Evolutionary conservation across 31 red algal genomes (phyloP), one percentile per base, ranked within the genome.

Genomic region (Odonthalia washingtoniensis): DNA sequence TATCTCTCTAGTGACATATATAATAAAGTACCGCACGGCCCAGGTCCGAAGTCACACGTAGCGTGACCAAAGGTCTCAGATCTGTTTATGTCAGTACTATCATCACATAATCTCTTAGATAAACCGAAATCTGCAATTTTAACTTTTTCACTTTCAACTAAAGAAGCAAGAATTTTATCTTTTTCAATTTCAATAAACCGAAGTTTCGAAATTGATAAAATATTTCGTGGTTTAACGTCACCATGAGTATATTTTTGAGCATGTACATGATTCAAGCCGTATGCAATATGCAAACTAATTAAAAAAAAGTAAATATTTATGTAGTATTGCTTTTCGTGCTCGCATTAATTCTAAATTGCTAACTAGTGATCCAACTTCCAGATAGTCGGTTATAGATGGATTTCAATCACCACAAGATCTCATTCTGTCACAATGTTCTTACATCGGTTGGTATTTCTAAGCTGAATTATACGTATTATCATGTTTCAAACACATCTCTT

Each of bases 51-150:
- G 43, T 94, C 92, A 28, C 42, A 42, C 18, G 91, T 84, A 72
- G 72, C 91, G 1, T 39, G 81, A 2, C 37, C 80, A 39, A 74
- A 33, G 26, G 68, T 4, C 40, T 46, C 18, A 27, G 44, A n/a
- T 0, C 53, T 44, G 17, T 30, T 30, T 31, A 72, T 17, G 26
- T 40, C 32, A 1, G 75, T 42, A 33, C 21, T 40, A 1, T 70
- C 92, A 40, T 77, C 76, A n/a, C 77, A 53, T 2, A 94, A 63
- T 26, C 85, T 52, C 49, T 90, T 89, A 17, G 86, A 89, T 6
- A 95, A 65, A 5, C 93, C 93, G 46, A 95, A 95, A 70, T 95
- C 93, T 4, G 87, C 93, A 39, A 95, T 81, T 80, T 95, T 95
- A 14, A 74, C 92, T 12, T 80, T 85, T 45, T 74, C 86, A 12